Base-by-base conservation (phyloP, 306 rosid genomes). In the Luffa aegyptiaca region DNA sequence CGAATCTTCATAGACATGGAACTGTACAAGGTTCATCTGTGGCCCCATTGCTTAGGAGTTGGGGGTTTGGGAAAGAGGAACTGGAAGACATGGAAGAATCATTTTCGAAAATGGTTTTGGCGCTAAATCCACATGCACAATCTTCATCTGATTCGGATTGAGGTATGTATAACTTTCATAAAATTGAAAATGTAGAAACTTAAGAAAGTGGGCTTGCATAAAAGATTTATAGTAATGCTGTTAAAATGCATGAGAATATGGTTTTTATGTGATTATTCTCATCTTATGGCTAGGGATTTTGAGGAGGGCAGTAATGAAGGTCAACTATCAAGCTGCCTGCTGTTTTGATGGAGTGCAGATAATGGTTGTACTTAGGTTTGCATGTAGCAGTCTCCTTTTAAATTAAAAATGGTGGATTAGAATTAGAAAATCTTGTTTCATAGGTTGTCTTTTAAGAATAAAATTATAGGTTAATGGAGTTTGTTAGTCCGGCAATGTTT, bases 61-160 rank as follows among this genome's bases (percentile, higher is more conserved):
- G 96, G 97, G 96, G 97, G 7, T 90, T 88, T 41, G 95, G 82
- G 49, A 87, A 64, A 84, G 98, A 92, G 52, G 97, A 94, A 76
- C 75, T 92, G 76, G 89, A 85, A 62, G 98, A 94, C 78, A 91
- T 94, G 97, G 90, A 86, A 20, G 98, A 94, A 88, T 61, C 70
- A 79, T 80, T 94, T 57, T 89, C 92, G 17, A 92, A 92, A 88
- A 85, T 91, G 95, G 91, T 91, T 18, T 56, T 66, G 9, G 39
- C 88, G 14, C 74, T 94, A 78, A 58, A 86, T 72, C 97, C 96
- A 46, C 44, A 39, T 69, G 80, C 88, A 45, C 85, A 86, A 48
- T 75, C 83, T 16, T 85, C 93, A 20, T 91, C 97, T 0, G 98
- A 92, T 88, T 91, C 98, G 59, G 98, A 94, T 87, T 92, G 86